Base-by-base conservation (phyloP, 306 rosid species). In the Trichosanthes truncata region DNA sequence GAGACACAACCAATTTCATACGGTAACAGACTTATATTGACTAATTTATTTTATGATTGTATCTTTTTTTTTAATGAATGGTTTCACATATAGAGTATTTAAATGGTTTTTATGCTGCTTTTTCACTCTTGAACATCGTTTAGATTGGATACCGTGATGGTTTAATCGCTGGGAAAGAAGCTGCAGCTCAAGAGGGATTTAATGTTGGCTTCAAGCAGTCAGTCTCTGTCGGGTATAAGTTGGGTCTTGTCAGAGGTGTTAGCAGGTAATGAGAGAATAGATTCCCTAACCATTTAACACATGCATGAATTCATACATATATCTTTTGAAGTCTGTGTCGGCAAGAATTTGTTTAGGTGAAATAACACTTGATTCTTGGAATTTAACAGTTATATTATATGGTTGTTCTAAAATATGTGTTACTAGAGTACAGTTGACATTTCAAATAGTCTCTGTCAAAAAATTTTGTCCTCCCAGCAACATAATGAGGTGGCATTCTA, bases 91-190 rank as follows among this genome's bases (percentile, higher is more conserved):
- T 21, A 14, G 15, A 11, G 36, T 29, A 53, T 17, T 40, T 18
- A 51, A 35, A 43, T 81, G 40, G 56, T 29, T 59, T 61, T 43
- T 25, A 36, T 6, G 20, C 41, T 46, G 12, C 5, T 78, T 41
- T 66, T 65, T 81, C 21, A 5, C 49, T 81, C 31, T 63, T 74
- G 21, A 11, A 35, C 56, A 36, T 45, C 7, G 41, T 78, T 77
- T 82, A 94, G 98, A 80, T 78, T 68, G 97, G 97, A 79, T 94
- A 94, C 84, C 92, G 95, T 1, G 97, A 91, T 80, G 98, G 98
- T 52, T 59, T 94, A 53, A 76, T 90, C 17, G 91, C 91, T 0
- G 97, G 91, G 78, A 91, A 94, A 89, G 95, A 91, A 88, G 91
- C 91, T 82, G 81, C 97, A 36, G 85, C 95, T 17, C 98, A 94